Evolutionary conservation across 257 asterid genomes (phyloP).

Genomic region (Scutellaria baicalensis): DNA sequence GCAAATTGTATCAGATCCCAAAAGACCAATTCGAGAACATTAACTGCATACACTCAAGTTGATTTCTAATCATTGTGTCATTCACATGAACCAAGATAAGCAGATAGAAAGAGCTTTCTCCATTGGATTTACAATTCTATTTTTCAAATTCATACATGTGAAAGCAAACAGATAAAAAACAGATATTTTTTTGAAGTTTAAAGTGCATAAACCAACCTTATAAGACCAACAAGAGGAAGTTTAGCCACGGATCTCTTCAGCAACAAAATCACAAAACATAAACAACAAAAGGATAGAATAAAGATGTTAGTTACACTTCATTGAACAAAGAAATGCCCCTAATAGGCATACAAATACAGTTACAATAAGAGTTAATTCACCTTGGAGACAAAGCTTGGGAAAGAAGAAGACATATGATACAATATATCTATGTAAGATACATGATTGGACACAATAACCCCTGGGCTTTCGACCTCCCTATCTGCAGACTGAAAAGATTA

Average conservation of each 20-base stretch:
- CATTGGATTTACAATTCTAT: neutral
- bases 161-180: conserved; percentile 37
- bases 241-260: conserved; percentile 93
- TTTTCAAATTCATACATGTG: conserved; percentile 13
- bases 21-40: neutral
- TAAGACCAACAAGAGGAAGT: conserved; percentile 95
- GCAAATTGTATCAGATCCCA: neutral
- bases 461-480: conserved; percentile 53
- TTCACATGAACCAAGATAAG: neutral
- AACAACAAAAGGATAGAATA: conserved; percentile 17
- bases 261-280: conserved; percentile 25
- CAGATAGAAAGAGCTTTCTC: conserved; percentile 41
- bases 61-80: neutral
- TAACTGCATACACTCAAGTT: neutral
- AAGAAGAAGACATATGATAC: conserved; percentile 82
- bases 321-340: neutral
- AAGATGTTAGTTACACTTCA: conserved; percentile 18
- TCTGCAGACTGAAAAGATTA: conserved; percentile 33
- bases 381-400: conserved; percentile 98
- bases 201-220: conserved; percentile 67
- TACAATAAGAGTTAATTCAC: conserved; percentile 35
- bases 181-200: conserved; percentile 34
- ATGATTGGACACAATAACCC: conserved; percentile 84
- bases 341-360: neutral
- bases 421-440: conserved; percentile 86